Conservation (phyloP, 2,329 filamentous ascomycete genomes). For the Penicillium glabrum region DNA sequence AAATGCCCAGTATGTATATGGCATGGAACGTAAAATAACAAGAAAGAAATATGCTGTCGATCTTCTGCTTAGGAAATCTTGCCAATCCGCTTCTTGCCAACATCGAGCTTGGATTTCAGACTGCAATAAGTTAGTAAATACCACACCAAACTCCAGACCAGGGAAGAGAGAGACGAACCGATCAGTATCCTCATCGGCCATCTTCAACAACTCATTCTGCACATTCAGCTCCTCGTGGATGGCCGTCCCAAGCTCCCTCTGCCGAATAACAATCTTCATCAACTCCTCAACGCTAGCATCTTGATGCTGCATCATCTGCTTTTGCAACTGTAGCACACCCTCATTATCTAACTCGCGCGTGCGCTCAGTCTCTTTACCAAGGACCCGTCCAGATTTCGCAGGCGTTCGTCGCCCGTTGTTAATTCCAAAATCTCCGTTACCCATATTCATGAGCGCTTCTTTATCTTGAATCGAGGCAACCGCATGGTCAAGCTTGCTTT, state of each 20-base stretch:
- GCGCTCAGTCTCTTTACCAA: conserved; percentile 59
- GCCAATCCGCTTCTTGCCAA: conserved; percentile 48
- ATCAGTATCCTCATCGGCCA: conserved; percentile 60
- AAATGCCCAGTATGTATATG: neutral
- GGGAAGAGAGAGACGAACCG: conserved; percentile 32
- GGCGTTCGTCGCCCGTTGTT: conserved; percentile 18
- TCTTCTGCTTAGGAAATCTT: conserved; percentile 43
- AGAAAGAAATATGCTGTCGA: neutral
- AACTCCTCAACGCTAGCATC: conserved; percentile 61
- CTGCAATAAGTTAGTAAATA: conserved; percentile 27
- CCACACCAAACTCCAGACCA: neutral
- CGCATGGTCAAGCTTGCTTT: conserved; percentile 45
- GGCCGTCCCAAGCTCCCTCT: conserved; percentile 62
- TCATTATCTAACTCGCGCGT: conserved; percentile 64
- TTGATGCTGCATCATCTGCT: conserved; percentile 62
- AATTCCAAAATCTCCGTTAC: conserved; percentile 15
- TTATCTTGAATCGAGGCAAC: conserved; percentile 50
- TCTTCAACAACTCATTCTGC: conserved; percentile 60
- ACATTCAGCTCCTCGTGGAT: conserved; percentile 64
- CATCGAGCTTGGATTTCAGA: conserved; percentile 46
- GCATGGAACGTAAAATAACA: neutral
- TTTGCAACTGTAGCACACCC: conserved; percentile 64
- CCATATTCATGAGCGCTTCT: conserved; percentile 40
- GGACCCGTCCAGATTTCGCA: conserved; percentile 49
- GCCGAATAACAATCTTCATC: conserved; percentile 57